Conservation (phyloP, 805 yeast species). For the Saccharomycopsis lassenensis region DNA sequence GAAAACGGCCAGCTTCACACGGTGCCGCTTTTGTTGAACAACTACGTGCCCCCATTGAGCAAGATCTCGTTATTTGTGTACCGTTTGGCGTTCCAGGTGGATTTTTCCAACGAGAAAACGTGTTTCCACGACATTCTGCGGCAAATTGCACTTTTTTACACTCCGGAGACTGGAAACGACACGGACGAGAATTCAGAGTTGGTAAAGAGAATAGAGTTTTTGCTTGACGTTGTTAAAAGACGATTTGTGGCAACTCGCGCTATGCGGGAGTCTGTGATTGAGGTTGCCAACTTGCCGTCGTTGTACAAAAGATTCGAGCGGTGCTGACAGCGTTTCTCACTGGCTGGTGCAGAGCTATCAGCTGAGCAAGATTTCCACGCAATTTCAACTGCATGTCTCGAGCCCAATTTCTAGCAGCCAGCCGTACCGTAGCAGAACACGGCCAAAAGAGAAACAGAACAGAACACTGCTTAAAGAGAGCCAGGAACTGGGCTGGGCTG, state of each 20-base stretch:
- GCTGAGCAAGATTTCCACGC: too few species aligned
- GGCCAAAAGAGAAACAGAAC: too few species aligned
- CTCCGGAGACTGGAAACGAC: slow-evolving; percentile 40
- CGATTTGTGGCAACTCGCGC: slow-evolving; percentile 53
- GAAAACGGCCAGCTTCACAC: slow-evolving; percentile 31
- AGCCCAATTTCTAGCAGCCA: too few species aligned
- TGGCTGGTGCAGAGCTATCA: neutral
- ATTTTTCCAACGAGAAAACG: slow-evolving; percentile 56
- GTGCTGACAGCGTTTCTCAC: slow-evolving; percentile 30
- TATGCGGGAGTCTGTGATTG: slow-evolving; percentile 48
- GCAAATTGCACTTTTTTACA: slow-evolving; percentile 63
- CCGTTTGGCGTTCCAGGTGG: slow-evolving; percentile 44
- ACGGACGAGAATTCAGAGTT: slow-evolving; percentile 24
- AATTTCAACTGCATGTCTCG: too few species aligned
- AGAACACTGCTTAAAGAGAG: too few species aligned
- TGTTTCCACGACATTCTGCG: slow-evolving; percentile 58
- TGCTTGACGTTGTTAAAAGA: slow-evolving; percentile 58
- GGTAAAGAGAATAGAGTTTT: slow-evolving; percentile 35
- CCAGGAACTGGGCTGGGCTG: too few species aligned
- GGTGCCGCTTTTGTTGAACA: slow-evolving; percentile 60
- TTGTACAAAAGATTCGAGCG: slow-evolving; percentile 87
- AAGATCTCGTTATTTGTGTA: slow-evolving; percentile 62
- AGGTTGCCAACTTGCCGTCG: slow-evolving; percentile 87
- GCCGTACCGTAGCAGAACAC: too few species aligned
- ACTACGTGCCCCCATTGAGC: slow-evolving; percentile 47